A percentile compares a stretch with the other conserved stretches of the same genome.
Evolutionary conservation across 2,329 filamentous ascomycete species (phyloP).

Genomic region (Paecilomyces fulvus): DNA sequence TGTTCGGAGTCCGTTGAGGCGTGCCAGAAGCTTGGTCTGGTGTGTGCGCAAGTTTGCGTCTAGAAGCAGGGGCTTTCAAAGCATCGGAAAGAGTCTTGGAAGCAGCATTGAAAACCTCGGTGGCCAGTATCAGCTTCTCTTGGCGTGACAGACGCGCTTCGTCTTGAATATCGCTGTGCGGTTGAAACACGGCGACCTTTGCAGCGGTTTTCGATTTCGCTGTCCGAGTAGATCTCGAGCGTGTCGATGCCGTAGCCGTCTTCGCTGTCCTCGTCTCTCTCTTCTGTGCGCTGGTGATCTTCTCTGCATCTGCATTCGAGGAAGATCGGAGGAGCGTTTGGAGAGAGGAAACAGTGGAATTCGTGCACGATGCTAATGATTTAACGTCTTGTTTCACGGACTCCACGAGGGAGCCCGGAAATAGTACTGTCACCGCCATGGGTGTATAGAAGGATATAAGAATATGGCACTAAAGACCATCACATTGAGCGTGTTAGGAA

Average conservation of each 20-base stretch:
- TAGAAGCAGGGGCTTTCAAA: conserved; percentile 15
- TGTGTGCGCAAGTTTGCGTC: conserved; percentile 5
- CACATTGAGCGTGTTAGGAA: neutral
- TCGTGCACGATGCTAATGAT: conserved; percentile 47
- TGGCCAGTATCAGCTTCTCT: conserved; percentile 35
- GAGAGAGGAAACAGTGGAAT: conserved; percentile 30
- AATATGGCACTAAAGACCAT: conserved; percentile 2
- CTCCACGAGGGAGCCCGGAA: conserved; percentile 23
- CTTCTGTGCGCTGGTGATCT: conserved; percentile 12
- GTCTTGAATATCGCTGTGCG: conserved; percentile 16
- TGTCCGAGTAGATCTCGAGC: conserved; percentile 16
- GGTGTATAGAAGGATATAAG: neutral
- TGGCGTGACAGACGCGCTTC: conserved; percentile 22
- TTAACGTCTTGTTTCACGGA: conserved; percentile 48
- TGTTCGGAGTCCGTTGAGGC: conserved; percentile 4
- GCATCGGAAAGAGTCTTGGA: conserved; percentile 36
- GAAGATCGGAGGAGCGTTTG: conserved; percentile 29
- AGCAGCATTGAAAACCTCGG: conserved; percentile 38
- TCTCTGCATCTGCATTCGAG: conserved; percentile 14
- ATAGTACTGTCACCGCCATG: conserved; percentile 27
- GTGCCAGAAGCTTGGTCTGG: neutral
- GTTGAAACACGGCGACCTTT: conserved; percentile 18
- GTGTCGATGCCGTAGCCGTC: conserved; percentile 11
- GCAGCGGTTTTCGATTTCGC: conserved; percentile 16
- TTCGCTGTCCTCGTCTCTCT: conserved; percentile 18